Evolutionary conservation across 148 eudicot genomes (phyloP).

Genomic region (Rhododendron williamsianum): DNA sequence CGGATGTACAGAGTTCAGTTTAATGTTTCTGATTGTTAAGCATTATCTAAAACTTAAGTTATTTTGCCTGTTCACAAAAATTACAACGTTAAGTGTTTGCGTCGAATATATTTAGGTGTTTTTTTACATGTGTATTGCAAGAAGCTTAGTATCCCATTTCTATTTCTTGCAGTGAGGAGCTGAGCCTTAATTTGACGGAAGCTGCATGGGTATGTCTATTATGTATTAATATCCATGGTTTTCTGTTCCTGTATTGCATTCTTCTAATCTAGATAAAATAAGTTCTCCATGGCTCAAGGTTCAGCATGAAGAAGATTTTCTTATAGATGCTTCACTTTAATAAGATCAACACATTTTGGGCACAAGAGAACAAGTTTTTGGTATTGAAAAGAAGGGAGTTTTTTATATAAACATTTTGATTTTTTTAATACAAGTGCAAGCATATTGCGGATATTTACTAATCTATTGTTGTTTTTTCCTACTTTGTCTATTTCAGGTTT

Average conservation of each 20-base stretch:
- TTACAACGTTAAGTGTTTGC: background rate
- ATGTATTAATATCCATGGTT: background rate
- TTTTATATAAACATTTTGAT: background rate
- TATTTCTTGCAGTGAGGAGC: constrained; percentile 64
- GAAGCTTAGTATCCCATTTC: constrained; percentile 18
- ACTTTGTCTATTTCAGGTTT: constrained; percentile 48
- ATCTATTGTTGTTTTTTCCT: background rate
- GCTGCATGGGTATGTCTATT: constrained; percentile 82
- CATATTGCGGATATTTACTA: background rate
- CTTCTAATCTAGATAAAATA: background rate
- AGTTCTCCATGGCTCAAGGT: background rate
- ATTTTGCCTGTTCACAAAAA: background rate
- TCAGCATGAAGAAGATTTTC: background rate
- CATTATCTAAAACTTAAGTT: background rate
- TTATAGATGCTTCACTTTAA: background rate
- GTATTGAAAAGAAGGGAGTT: background rate
- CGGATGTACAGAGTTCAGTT: background rate
- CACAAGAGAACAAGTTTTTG: background rate
- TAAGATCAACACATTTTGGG: background rate
- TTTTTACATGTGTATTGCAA: background rate
- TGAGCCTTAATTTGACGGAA: constrained; percentile 80
- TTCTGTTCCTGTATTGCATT: background rate
- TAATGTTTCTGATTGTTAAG: background rate
- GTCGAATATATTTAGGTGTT: background rate
- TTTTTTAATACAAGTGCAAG: background rate